Base-by-base conservation (phyloP, 2,329 filamentous ascomycete species). In the Alternaria consortialis region DNA sequence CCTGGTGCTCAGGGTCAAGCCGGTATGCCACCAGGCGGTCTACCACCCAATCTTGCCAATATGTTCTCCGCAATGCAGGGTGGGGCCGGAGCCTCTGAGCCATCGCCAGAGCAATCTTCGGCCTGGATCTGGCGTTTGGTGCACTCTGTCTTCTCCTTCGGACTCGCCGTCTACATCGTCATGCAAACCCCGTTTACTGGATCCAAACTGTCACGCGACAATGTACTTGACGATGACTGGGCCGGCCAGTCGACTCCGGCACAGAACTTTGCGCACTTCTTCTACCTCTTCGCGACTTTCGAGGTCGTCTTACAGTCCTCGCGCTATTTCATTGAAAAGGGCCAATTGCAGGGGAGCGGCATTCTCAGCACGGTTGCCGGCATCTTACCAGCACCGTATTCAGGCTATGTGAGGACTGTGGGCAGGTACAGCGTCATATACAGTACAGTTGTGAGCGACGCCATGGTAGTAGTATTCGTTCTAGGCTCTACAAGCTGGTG, bases 271-370 rank as follows among this genome's bases (percentile, higher is more conserved):
- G 81, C 81, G 46, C 83, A 84, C 63, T 90, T 93, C 79, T 93
- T 94, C 78, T 92, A 89, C 82, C 85, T 91, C n/a, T 95, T 94
- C 74, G 89, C 91, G 6, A 92, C 91, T 0, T 89, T 87, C 32
- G 91, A 95, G 80, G 84, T 92, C 11, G 75, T 92, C 54, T 81
- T 94, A 64, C 87, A 94, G 65, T 90, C 88, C 1, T 88, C 86
- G 31, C 84, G 91, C 25, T 91, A 90, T 75, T 88, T 93, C 68
- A 73, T 92, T 53, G 90, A 93, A 69, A 87, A 86, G 68, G 85
- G 85, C 29, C 79, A 80, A 62, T 75, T 85, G 46, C 86, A 86
- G 62, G 86, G 86, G 3, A 79, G 82, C 27, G 90, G 90, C 3
- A 84, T 91, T 58, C 68, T 92, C 63, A 88, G 88, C 63, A 90